phyloP scores from a whole-genome alignment of 2,329 filamentous ascomycete genomes.

The Stagonosporopsis vannaccii region DNA sequence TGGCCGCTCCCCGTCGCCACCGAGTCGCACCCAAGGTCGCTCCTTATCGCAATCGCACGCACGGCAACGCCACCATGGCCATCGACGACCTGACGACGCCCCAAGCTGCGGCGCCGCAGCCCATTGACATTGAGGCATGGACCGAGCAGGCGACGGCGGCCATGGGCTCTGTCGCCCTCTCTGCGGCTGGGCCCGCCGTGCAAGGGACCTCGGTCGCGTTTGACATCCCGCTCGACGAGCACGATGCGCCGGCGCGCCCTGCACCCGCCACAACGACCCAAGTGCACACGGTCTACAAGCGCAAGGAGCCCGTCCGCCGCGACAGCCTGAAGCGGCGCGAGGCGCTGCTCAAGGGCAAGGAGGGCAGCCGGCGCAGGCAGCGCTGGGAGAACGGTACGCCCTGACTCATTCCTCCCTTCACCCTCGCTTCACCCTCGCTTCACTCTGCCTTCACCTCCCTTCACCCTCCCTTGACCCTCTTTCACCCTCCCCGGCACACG shows the following conservation, averaged over 20 bases:
- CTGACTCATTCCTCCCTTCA: constrained; percentile 1
- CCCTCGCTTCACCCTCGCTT: too few species aligned
- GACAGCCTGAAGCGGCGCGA: constrained; percentile 74
- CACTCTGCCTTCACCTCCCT: neutral
- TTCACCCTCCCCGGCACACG: neutral
- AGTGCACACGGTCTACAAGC: constrained; percentile 56
- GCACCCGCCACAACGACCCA: constrained; percentile 47
- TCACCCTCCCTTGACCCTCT: neutral
- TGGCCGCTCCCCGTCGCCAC: too few species aligned
- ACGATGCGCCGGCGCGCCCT: constrained; percentile 48
- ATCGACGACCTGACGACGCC: constrained; percentile 37
- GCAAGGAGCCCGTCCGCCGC: constrained; percentile 64
- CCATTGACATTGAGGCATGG: constrained; percentile 58
- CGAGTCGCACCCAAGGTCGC: neutral
- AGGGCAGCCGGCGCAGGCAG: constrained; percentile 83
- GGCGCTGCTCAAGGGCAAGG: constrained; percentile 83
- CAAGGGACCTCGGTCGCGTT: constrained; percentile 69
- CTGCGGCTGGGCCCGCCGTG: constrained; percentile 34
- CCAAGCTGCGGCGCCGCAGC: constrained; percentile 33
- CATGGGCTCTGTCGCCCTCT: constrained; percentile 51
- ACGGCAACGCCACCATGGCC: constrained; percentile 41
- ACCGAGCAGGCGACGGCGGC: constrained; percentile 56
- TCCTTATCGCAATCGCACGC: neutral
- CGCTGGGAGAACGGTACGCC: constrained; percentile 89
- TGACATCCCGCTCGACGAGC: constrained; percentile 76